Evolutionary conservation across 1,139 yeast genomes (phyloP), one percentile per base, ranked within the genome.

Genomic region (Pichia norvegensis): DNA sequence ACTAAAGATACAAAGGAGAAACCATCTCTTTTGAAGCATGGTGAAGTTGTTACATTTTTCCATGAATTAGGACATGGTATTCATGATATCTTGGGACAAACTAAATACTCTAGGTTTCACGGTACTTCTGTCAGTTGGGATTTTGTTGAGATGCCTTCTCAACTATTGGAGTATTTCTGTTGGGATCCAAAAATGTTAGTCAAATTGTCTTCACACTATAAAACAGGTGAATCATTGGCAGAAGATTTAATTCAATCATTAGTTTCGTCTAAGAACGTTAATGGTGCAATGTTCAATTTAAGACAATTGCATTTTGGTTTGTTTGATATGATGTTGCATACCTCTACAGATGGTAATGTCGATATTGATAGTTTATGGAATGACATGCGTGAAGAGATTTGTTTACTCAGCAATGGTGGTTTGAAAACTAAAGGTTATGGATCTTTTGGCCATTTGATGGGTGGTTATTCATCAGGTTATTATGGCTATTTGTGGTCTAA

Each of bases 61-160:
- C 95, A 86, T 60, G 95, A 86, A 65, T 72, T 85, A 55, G 95
- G 95, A 27, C 95, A 86, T 60, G 95, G 95, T 46, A 81, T 86
- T 47, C 95, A 86, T 64, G 85, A 79, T 53, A 68, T 85, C 38
- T 73, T 85, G 48, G 84, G 90, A 9, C 70, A 73, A 49, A 81
- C 90, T 41, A 70, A 68, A 49, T 79, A 76, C 55, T 72, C 83
- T 1, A 70, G 81, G 51, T 85, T 85, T 66, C 84, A 81, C 58
- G 95, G 95, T 20, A 81, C 88, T 25, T 69, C 75, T 39, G 90
- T 83, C 23, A 80, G 84, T 40, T 73, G 92, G 72, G 95, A 86
- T 66, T 86, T 85, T 65, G 95, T 85, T 42, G 95, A 86, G 64
- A 86, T 92, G 38, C 95, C 95, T 23, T 85, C 95, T 1, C 95